These are phyloP conservation scores for Stagonosporopsis cucurbitacearum DNA, from an alignment of 2,329 filamentous ascomycete species.

Conservation along the genomic window DNA sequence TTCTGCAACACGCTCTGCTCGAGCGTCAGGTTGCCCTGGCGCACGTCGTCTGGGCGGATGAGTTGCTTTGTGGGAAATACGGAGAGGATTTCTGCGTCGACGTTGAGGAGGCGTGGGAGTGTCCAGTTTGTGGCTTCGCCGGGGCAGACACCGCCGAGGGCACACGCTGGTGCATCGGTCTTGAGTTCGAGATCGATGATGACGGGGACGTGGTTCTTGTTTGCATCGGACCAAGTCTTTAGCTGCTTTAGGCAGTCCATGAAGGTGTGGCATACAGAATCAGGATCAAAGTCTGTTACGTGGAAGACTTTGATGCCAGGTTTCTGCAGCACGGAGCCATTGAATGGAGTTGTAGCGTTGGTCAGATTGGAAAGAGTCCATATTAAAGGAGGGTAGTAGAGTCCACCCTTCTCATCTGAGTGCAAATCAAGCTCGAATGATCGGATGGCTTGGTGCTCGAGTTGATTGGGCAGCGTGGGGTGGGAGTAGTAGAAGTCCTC, in stretches of 20 bases:
- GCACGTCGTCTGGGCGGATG: constrained; percentile 57
- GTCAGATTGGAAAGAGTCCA: constrained; percentile 51
- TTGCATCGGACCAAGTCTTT: constrained; percentile 54
- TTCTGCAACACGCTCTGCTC: constrained; percentile 55
- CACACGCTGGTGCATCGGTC: constrained; percentile 47
- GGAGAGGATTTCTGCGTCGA: constrained; percentile 57
- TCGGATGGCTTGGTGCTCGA: constrained; percentile 55
- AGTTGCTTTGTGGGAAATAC: constrained; percentile 52
- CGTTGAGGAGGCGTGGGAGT: constrained; percentile 50
- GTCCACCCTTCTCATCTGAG: constrained; percentile 57
- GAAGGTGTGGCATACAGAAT: constrained; percentile 56
- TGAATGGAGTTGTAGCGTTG: constrained; percentile 48
- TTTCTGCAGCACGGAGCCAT: constrained; percentile 49
- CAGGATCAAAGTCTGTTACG: constrained; percentile 58
- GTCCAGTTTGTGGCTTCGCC: constrained; percentile 55
- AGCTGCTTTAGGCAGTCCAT: constrained; percentile 53
- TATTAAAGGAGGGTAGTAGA: constrained; percentile 56
- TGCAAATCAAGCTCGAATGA: constrained; percentile 59
- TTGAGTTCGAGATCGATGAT: constrained; percentile 60
- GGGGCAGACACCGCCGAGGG: constrained; percentile 47
- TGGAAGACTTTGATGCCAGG: constrained; percentile 60
- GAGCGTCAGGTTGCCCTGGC: constrained; percentile 51
- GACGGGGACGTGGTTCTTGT: constrained; percentile 56
- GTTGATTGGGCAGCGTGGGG: constrained; percentile 53
- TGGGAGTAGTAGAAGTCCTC: constrained; percentile 59